phyloP scores from a whole-genome alignment of 805 yeast species.

The Clavispora santaluciae region DNA sequence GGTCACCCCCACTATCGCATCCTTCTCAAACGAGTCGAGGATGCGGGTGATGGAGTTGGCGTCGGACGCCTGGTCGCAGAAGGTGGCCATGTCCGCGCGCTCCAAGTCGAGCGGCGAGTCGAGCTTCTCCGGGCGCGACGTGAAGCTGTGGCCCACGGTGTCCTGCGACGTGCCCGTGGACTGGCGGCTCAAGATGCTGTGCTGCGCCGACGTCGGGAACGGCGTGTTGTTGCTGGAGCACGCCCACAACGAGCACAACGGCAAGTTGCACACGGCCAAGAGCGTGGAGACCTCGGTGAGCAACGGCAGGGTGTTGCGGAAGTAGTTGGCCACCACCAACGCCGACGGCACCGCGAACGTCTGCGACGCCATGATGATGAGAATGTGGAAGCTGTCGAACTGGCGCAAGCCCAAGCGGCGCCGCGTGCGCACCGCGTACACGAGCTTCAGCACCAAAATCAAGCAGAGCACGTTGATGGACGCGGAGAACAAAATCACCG shows the following conservation, averaged over 20 bases:
- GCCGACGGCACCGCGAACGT: conserved; percentile 76
- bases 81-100: not conserved
- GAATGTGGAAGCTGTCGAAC: conserved; percentile 75
- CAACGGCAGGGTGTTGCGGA: conserved; percentile 29
- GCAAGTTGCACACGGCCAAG: conserved; percentile 67
- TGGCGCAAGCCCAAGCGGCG: conserved; percentile 74
- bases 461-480: conserved; percentile 62
- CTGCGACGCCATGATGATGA: conserved; percentile 77
- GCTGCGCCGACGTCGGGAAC: conserved; percentile 16
- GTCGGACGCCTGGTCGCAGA: conserved; percentile 2
- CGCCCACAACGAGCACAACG: conserved; percentile 89
- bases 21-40: conserved; percentile 9
- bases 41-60: conserved; percentile 12
- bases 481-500: conserved; percentile 60
- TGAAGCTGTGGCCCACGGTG: not conserved
- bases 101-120: not conserved
- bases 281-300: conserved; percentile 52
- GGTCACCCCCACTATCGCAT: not conserved
- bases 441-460: conserved; percentile 59
- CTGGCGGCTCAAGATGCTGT: conserved; percentile 11
- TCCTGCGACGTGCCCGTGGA: not conserved
- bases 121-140: not conserved
- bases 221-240: conserved; percentile 51
- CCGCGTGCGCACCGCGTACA: conserved; percentile 66
- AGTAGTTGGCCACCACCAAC: conserved; percentile 54